These are phyloP conservation scores for Trichoderma oligosporum DNA, from an alignment of 2,329 filamentous ascomycete genomes.

Conservation along the genomic window DNA sequence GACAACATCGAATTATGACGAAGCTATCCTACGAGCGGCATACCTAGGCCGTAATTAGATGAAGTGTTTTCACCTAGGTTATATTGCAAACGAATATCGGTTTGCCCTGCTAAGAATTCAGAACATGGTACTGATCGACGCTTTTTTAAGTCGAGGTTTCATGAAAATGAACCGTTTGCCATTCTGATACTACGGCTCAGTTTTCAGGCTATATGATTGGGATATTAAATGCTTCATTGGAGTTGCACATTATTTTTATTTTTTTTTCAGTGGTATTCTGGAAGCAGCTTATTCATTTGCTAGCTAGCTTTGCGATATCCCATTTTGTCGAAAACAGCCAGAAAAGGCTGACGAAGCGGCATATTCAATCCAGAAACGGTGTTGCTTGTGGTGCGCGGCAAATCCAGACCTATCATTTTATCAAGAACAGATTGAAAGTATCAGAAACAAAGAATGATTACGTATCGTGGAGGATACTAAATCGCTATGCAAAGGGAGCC, in stretches of 20 bases:
- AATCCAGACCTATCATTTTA: conserved; percentile 13
- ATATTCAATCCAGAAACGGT: conserved; percentile 17
- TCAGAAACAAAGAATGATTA: conserved; percentile 17
- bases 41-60: conserved; percentile 29
- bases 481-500: conserved; percentile 34
- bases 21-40: conserved; percentile 35
- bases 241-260: background rate
- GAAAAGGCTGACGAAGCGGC: background rate
- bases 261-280: background rate
- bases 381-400: background rate
- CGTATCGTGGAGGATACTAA: conserved; percentile 44
- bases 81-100: background rate
- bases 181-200: background rate
- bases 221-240: background rate
- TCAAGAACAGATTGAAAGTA: conserved; percentile 11
- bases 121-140: background rate
- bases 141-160: background rate
- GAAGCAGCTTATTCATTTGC: background rate
- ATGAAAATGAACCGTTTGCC: background rate
- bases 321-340: background rate
- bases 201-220: background rate
- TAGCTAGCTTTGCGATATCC: background rate
- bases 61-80: background rate
- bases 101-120: background rate
- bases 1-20: conserved; percentile 35